phyloP scores from a whole-genome alignment of 306 rosid species.

The Comarum palustre region DNA sequence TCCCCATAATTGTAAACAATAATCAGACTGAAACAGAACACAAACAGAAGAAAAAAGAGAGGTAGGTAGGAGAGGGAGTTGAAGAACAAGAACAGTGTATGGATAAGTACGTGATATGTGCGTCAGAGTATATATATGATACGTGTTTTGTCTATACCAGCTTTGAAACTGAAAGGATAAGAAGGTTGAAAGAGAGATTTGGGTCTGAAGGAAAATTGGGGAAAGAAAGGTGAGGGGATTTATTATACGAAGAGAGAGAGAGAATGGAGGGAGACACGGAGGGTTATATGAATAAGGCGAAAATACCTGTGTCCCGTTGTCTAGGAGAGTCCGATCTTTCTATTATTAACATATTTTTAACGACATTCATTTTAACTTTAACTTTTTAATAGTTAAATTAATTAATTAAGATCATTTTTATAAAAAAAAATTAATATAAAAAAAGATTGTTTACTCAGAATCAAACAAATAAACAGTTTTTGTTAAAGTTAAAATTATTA shows the following conservation, averaged over 20 bases:
- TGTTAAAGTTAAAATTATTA: too few species aligned
- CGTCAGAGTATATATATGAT: too few species aligned
- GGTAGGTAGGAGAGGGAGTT: background rate
- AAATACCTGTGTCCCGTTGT: too few species aligned
- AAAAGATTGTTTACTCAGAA: too few species aligned
- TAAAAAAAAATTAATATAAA: too few species aligned
- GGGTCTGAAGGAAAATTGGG: slow-evolving; percentile 2
- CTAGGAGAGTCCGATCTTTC: too few species aligned
- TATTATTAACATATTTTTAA: too few species aligned
- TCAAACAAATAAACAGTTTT: too few species aligned
- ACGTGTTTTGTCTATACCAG: slow-evolving; percentile 10
- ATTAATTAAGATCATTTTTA: too few species aligned
- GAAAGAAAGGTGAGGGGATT: background rate
- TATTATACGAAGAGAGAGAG: slow-evolving; percentile 9
- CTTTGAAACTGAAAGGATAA: slow-evolving; percentile 8
- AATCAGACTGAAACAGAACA: background rate
- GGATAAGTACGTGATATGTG: slow-evolving; percentile 11
- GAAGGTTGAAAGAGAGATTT: background rate
- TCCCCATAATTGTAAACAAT: slow-evolving; percentile 37
- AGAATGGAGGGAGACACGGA: background rate
- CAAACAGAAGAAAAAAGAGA: background rate
- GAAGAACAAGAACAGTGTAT: background rate
- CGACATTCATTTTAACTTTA: too few species aligned
- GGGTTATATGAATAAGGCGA: slow-evolving; percentile 5
- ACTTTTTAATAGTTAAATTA: too few species aligned